Evolutionary conservation across 164 flowering plant genomes (phyloP).

Genomic region (Tinospora cordifolia): DNA sequence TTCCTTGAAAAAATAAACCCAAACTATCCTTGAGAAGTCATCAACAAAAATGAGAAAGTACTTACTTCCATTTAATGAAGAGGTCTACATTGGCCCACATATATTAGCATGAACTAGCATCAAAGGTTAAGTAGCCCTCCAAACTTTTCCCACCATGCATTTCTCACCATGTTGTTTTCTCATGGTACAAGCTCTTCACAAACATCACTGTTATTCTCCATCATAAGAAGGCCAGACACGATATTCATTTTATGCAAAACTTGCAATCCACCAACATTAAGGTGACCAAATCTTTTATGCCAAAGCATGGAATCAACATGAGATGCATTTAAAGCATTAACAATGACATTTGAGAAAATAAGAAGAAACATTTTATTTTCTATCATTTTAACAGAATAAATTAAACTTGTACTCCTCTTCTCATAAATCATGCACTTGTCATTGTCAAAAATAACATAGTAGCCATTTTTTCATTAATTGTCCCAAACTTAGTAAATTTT

Average conservation of each 20-base stretch:
- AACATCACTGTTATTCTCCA: too few relatives aligned
- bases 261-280: conserved; percentile 2
- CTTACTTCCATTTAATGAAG: too few relatives aligned
- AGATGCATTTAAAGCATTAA: neutral
- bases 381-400: conserved; percentile 1
- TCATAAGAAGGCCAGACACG: conserved; percentile 3
- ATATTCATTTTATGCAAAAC: neutral
- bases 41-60: too few relatives aligned
- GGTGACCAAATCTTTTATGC: conserved; percentile 12
- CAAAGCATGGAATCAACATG: conserved; percentile 8
- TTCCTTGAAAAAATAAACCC: too few relatives aligned
- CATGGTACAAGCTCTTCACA: too few relatives aligned
- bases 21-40: too few relatives aligned
- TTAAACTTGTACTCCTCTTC: neutral
- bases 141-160: too few relatives aligned
- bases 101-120: too few relatives aligned
- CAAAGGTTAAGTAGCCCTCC: too few relatives aligned
- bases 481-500: too few relatives aligned
- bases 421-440: conserved; percentile 9
- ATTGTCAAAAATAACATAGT: conserved; percentile 4
- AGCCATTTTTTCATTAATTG: conserved; percentile 7
- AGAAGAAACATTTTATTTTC: conserved; percentile 9
- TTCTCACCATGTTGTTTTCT: too few relatives aligned
- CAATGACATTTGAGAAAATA: neutral
- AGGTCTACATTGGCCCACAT: too few relatives aligned